Evolutionary conservation across 352 stramenopile species (phyloP), one percentile per base, ranked within the genome.

Genomic region (Phytophthora hybrid): DNA sequence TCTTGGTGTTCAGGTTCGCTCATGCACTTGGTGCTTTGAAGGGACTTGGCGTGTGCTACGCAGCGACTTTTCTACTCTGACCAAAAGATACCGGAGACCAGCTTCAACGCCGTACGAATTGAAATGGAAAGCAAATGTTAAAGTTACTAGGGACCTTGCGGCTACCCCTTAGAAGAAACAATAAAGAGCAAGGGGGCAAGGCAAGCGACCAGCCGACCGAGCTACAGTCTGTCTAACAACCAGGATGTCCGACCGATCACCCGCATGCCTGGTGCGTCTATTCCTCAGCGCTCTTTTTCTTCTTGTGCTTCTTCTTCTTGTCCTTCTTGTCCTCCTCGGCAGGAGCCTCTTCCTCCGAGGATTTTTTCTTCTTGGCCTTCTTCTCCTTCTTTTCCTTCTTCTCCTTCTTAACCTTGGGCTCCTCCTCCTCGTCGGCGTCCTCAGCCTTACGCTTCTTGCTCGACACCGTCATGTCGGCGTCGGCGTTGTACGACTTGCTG

Each of bases 381-480:
- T 95, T 94, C 65, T 94, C 90, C 75, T 94, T 73, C 51, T 74
- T 74, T 4, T 70, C 67, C 26, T 76, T 91, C 67, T 93, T 81
- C 55, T 88, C 83, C 77, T 93, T 93, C 54, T 81, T 83, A 71
- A 83, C 86, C 83, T 93, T 90, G 18, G 90, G 82, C 56, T 93
- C 83, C 11, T 95, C 79, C 34, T 88, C 79, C 9, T 87, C 77
- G 14, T 83, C 81, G 66, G 92, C 88, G 46, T 90, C 85, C 31
- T 90, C 77, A 32, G 88, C 80, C 37, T 84, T 82, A 66, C 92
- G 88, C 65, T 87, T 89, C 58, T 98, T 96, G 84, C 37, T 44
- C 3, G 86, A 91, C 69, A 99, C 84, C 4, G 97, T 96, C 82
- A 99, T 98, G 75, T 99, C 98, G 47, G 92, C 96, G 16, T 94